phyloP scores from a whole-genome alignment of 225 moss, liverwort and hornwort genomes.

The Straminergon stramineum region DNA sequence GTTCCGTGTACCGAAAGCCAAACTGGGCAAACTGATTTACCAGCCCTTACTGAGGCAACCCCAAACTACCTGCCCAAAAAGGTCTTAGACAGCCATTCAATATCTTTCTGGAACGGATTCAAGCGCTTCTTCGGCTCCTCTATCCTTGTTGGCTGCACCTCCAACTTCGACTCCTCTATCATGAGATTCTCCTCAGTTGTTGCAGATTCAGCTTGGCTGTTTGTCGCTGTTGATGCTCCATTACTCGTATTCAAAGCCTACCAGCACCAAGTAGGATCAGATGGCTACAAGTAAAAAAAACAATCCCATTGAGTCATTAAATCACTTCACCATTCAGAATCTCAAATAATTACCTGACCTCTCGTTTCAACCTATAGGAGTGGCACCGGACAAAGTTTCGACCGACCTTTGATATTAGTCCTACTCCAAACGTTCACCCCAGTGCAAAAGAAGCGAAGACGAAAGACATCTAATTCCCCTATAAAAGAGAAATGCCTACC shows the following conservation, averaged over 20 bases:
- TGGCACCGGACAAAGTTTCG: not conserved
- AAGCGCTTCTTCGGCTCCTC: constrained; percentile 4
- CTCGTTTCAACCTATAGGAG: not conserved
- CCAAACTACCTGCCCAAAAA: constrained; percentile 23
- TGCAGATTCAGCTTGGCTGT: not conserved
- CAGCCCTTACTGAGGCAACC: not conserved
- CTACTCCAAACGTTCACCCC: not conserved
- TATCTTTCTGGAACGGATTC: constrained; percentile 40
- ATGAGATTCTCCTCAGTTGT: not conserved
- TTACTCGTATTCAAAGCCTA: constrained; percentile 10
- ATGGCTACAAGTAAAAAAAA: not conserved
- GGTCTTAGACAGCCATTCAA: constrained; percentile 35
- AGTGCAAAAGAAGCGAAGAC: not conserved
- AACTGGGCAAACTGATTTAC: not conserved
- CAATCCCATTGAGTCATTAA: not conserved
- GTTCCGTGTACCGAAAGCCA: not conserved
- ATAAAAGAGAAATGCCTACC: not conserved
- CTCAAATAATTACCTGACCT: not conserved
- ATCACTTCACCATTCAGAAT: not conserved
- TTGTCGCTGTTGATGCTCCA: constrained; percentile 4
- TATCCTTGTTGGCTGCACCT: not conserved
- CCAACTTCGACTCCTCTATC: not conserved
- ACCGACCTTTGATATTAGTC: not conserved
- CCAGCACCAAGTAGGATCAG: constrained; percentile 10
- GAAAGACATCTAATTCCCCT: not conserved